Base-by-base conservation (phyloP, 768 basidiomycete species). In the Tricholoma flavovirens region DNA sequence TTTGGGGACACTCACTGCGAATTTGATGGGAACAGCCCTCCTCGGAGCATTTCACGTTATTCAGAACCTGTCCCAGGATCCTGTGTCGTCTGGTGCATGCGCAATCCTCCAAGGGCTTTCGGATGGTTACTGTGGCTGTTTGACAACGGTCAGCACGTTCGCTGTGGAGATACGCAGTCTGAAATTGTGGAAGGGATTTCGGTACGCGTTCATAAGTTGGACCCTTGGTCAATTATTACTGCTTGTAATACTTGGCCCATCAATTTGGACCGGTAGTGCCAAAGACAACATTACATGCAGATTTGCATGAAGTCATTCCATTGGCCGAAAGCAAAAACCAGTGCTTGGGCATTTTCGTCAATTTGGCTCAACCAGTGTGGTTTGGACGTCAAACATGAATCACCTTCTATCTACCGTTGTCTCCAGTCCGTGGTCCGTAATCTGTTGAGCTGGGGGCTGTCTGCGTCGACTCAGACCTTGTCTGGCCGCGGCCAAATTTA, bases 81-180 rank as follows among this genome's bases (percentile, higher is more conserved):
- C 62, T n/a, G 56, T 66, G 17, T 60, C 62, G 1, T 66, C 70
- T 19, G 71, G 77, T 56, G 76, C 81, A 32, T 97, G 95, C 66
- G 76, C 81, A 22, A 74, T 92, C 17, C 69, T 98, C 40, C 87
- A 90, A 65, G 95, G 93, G 1, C 71, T 98, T 35, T 75, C 77
- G 21, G 93, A 98, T 67, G 97, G 97, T 6, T 98, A 93, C 66
- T 98, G 95, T 67, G 97, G 94, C 10, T 94, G 93, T 72, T 75
- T 98, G 62, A 95, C 88, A 1, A 99, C 97, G 1, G 81, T 99
- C 62, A 93, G 90, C 69, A 98, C 95, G 15, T 96, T 98, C 65
- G 88, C 84, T 1, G 86, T 86, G 8, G 97, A 99, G 67, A 67
- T 90, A 19, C 71, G 76, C 32, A 79, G 80, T 40, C 72, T 94